Percentiles rank a stretch among this genome's conserved stretches.
phyloP scores from a whole-genome alignment of 2,329 filamentous ascomycete genomes.

The Xylaria polymorpha region DNA sequence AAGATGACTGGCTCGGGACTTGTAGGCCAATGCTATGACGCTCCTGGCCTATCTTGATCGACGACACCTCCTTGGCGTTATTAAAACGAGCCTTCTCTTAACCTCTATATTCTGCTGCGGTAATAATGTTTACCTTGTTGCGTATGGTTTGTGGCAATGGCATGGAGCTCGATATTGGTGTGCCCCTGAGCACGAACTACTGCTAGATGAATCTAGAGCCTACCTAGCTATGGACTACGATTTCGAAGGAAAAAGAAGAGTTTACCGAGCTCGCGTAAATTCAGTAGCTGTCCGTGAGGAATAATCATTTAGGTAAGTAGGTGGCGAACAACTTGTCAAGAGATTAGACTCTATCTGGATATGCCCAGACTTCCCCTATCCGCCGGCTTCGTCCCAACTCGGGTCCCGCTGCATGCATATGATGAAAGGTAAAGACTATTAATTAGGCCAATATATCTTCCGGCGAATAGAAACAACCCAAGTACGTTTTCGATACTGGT shows the following conservation, averaged over 20 bases:
- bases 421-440: background rate
- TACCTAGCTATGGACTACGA: too few relatives aligned
- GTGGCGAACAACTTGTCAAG: background rate
- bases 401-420: background rate
- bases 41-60: constrained; percentile 9
- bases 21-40: constrained; percentile 28
- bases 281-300: background rate
- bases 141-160: background rate
- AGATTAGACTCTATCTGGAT: too few relatives aligned
- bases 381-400: background rate
- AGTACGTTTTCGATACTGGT: background rate
- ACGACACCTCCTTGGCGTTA: background rate
- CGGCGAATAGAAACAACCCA: constrained; percentile 12
- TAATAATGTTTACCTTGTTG: background rate
- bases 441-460: constrained; percentile 29
- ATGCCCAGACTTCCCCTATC: background rate
- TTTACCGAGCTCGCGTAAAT: too few relatives aligned
- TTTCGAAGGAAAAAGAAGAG: too few relatives aligned
- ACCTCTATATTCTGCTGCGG: background rate
- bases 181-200: background rate
- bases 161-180: background rate
- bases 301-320: background rate
- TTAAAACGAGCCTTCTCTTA: background rate
- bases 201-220: background rate
- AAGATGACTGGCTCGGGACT: constrained; percentile 44